phyloP scores from a whole-genome alignment of 2,329 filamentous ascomycete genomes.

The Alternaria metachromatica region DNA sequence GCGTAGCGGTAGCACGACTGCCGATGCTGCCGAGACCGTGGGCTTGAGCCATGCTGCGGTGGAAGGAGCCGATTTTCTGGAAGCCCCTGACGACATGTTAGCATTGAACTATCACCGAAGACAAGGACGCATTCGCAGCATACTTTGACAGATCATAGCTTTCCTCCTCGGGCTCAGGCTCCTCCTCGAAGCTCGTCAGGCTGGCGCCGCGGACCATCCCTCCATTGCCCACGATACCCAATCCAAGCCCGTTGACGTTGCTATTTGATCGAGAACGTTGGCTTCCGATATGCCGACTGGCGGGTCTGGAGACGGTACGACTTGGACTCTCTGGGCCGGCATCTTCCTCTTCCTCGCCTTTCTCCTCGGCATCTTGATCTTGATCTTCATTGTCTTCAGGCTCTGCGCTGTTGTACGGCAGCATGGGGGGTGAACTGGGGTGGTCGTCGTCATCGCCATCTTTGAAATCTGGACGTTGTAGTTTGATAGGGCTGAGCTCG shows the following conservation, averaged over 20 bases:
- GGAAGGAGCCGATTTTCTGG: constrained; percentile 58
- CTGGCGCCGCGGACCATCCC: constrained; percentile 47
- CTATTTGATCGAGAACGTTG: constrained; percentile 42
- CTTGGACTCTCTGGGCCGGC: constrained; percentile 43
- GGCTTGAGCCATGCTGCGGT: constrained; percentile 44
- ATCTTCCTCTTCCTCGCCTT: constrained; percentile 44
- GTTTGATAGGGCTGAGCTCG: constrained; percentile 47
- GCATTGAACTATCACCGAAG: neutral
- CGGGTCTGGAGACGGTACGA: constrained; percentile 44
- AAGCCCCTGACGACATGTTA: constrained; percentile 51
- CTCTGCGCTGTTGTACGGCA: constrained; percentile 33
- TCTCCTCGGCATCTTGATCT: constrained; percentile 39
- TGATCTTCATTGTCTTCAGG: constrained; percentile 42
- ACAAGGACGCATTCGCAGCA: constrained; percentile 22
- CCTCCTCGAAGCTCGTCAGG: constrained; percentile 46
- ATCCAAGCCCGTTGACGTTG: constrained; percentile 35
- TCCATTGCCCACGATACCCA: constrained; percentile 28
- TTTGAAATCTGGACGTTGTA: constrained; percentile 40
- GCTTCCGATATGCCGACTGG: constrained; percentile 38
- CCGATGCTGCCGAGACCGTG: constrained; percentile 31
- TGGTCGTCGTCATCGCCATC: constrained; percentile 41
- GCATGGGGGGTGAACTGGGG: constrained; percentile 44
- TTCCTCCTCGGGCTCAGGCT: constrained; percentile 53
- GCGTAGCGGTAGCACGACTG: constrained; percentile 20
- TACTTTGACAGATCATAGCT: constrained; percentile 59